These are phyloP conservation scores for Serendipita sp. DNA, from an alignment of 768 basidiomycete genomes.

Conservation along the genomic window DNA sequence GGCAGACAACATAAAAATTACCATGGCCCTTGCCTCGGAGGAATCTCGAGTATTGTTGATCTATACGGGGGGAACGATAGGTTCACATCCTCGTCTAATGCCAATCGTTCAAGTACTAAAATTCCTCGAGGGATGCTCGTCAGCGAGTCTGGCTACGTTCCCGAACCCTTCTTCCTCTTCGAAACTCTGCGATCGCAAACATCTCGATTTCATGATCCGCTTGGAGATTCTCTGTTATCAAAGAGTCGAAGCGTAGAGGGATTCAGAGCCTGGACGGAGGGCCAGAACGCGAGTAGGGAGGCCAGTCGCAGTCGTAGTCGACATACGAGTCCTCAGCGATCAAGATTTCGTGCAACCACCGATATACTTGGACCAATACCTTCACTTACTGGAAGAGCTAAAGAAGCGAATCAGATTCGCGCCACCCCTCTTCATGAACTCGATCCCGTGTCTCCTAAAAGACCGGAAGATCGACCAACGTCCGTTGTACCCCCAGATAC, in stretches of 20 bases:
- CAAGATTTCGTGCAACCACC: no score
- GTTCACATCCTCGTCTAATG: constrained; percentile 5
- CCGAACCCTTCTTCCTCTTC: constrained; percentile 76
- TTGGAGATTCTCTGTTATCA: constrained; percentile 73
- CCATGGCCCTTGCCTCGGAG: constrained; percentile 28
- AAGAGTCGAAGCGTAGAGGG: constrained; percentile 63
- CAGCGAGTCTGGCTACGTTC: constrained; percentile 51
- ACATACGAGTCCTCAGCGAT: constrained; percentile 26
- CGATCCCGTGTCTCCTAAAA: no score
- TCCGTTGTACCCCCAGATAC: background rate
- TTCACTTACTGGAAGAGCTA: background rate
- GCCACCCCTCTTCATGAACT: background rate
- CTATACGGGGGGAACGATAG: constrained; percentile 80
- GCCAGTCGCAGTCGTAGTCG: constrained; percentile 30
- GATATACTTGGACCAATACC: background rate
- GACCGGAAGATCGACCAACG: no score
- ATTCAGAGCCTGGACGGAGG: constrained; percentile 51
- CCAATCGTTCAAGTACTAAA: background rate
- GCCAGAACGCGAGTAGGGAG: constrained; percentile 14
- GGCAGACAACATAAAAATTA: no score
- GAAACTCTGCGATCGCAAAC: constrained; percentile 67
- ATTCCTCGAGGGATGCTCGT: constrained; percentile 48
- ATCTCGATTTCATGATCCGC: constrained; percentile 74
- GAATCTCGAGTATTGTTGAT: constrained; percentile 75
- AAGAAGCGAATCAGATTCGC: background rate